These are phyloP conservation scores for Pisolithus microcarpus DNA, from an alignment of 768 basidiomycete genomes.

Conservation along the genomic window DNA sequence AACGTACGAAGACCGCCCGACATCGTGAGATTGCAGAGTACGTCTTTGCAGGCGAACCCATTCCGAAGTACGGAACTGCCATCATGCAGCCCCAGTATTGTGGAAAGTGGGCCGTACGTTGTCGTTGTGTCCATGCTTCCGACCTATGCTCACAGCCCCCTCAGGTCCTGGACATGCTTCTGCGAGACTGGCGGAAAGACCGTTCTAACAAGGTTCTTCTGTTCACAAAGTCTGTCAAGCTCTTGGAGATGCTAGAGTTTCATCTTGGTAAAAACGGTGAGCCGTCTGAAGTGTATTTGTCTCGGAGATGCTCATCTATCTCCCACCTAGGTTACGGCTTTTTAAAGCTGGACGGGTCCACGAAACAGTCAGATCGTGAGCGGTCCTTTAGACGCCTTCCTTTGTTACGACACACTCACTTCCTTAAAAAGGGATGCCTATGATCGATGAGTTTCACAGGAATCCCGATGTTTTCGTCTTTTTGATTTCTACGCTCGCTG, in stretches of 20 bases:
- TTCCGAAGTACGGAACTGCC: conserved; percentile 55
- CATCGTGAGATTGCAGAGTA: conserved; percentile 55
- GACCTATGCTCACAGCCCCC: not conserved
- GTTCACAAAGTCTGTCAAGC: conserved; percentile 88
- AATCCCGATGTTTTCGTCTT: conserved; percentile 73
- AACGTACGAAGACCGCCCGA: conserved; percentile 32
- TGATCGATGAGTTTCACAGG: conserved; percentile 78
- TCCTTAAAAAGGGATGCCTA: conserved; percentile 57
- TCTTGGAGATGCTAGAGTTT: conserved; percentile 79
- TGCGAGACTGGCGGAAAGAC: conserved; percentile 63
- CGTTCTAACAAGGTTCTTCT: conserved; percentile 80
- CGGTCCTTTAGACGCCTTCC: not conserved
- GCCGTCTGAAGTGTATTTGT: not conserved
- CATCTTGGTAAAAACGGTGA: conserved; percentile 56
- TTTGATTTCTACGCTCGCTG: conserved; percentile 85
- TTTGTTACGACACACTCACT: not conserved
- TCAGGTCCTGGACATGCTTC: conserved; percentile 59
- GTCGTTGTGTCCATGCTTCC: not conserved
- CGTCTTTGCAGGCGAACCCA: conserved; percentile 51
- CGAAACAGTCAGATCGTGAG: conserved; percentile 60
- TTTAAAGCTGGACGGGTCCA: conserved; percentile 75
- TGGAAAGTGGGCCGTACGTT: conserved; percentile 76
- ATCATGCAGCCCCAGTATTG: conserved; percentile 63
- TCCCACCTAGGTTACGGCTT: conserved; percentile 44
- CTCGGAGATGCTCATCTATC: not conserved